Evolutionary conservation across 768 basidiomycete genomes (phyloP).

Genomic region (Trametes meyenii): DNA sequence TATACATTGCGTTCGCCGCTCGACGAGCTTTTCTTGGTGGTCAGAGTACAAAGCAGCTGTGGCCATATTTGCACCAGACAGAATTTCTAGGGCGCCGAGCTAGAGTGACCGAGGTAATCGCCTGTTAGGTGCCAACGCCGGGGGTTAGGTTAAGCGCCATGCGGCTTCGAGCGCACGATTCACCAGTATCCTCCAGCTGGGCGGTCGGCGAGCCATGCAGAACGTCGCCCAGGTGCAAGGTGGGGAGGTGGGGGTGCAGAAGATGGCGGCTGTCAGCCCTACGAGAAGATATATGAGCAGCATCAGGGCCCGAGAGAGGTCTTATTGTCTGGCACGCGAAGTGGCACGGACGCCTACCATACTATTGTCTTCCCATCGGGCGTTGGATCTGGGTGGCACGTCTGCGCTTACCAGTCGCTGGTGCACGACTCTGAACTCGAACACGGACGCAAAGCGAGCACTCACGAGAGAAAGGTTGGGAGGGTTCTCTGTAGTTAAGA

Average conservation of each 20-base stretch:
- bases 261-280: background rate
- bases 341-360: slow-evolving; percentile 10
- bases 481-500: no score
- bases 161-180: no score
- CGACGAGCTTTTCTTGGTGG: background rate
- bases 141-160: no score
- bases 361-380: slow-evolving; percentile 21
- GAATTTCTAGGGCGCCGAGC: background rate
- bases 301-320: slow-evolving; percentile 1
- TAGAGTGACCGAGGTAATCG: background rate
- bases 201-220: background rate
- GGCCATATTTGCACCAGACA: background rate
- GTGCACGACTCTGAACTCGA: no score
- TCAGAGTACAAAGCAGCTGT: slow-evolving; percentile 9
- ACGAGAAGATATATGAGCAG: slow-evolving; percentile 9
- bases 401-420: background rate
- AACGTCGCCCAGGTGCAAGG: background rate
- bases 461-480: no score
- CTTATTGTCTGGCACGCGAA: slow-evolving; percentile 18
- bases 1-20: slow-evolving; percentile 1
- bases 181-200: background rate
- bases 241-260: background rate
- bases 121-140: background rate
- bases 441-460: no score
- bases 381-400: slow-evolving; percentile 5